A percentile compares a stretch with the other conserved stretches of the same genome.
Evolutionary conservation across 495 filamentous ascomycete genomes (phyloP).

Genomic region (Penicillium lividum): DNA sequence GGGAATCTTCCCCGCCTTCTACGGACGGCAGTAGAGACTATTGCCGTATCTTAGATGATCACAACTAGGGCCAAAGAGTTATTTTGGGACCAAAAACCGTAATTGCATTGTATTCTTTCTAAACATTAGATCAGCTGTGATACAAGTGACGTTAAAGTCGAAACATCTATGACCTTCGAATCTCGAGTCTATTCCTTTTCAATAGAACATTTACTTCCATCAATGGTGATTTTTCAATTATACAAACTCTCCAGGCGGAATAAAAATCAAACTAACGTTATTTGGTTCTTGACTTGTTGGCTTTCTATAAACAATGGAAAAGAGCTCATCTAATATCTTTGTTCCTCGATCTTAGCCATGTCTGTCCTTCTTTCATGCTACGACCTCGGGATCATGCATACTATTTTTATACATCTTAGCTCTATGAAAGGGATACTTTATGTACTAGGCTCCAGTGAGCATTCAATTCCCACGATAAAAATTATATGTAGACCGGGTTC

Average conservation of each 20-base stretch:
- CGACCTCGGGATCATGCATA: not conserved
- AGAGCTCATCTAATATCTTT: too few species aligned
- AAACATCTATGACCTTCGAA: not conserved
- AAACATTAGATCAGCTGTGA: not conserved
- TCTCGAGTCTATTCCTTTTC: not conserved
- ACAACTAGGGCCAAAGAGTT: too few species aligned
- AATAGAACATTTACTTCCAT: not conserved
- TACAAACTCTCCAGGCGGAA: not conserved
- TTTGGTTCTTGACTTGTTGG: too few species aligned
- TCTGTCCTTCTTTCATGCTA: not conserved
- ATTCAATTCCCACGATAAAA: not conserved
- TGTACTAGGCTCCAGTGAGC: not conserved
- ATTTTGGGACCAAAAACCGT: too few species aligned
- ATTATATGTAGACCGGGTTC: not conserved
- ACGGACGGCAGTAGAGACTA: not conserved
- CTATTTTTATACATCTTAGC: not conserved
- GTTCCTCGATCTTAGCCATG: not conserved
- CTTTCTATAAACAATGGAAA: too few species aligned
- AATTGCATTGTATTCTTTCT: too few species aligned
- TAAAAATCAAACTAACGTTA: too few species aligned
- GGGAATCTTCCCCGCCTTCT: not conserved
- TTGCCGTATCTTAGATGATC: not conserved
- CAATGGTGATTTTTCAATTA: not conserved
- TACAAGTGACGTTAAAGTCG: not conserved
- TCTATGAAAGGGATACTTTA: not conserved